phyloP scores from a whole-genome alignment of 106 monocot species.

The Apostasia ramifera region DNA sequence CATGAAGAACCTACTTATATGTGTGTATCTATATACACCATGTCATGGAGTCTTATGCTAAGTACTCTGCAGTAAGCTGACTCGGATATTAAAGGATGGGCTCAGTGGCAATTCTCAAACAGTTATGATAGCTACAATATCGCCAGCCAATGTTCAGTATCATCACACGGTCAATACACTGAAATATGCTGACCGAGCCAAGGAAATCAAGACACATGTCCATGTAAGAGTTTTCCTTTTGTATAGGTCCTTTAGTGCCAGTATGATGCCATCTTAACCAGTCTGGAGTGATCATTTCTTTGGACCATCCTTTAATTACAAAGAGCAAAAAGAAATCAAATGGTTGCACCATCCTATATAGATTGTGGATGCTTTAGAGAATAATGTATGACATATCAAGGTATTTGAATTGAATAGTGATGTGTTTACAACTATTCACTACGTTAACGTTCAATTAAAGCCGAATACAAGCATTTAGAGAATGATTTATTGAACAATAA shows the following conservation, averaged over 20 bases:
- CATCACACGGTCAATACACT: slow-evolving; percentile 94
- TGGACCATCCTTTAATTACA: neutral
- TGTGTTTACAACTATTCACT: too few species aligned
- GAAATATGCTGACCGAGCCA: slow-evolving; percentile 98
- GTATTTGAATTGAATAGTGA: too few species aligned
- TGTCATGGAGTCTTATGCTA: slow-evolving; percentile 2
- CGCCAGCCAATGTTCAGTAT: slow-evolving; percentile 92
- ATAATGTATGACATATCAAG: too few species aligned
- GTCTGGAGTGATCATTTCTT: neutral
- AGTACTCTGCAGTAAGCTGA: slow-evolving; percentile 64
- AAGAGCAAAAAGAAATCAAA: neutral
- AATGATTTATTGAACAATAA: too few species aligned
- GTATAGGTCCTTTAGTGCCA: too few species aligned
- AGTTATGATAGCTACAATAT: slow-evolving; percentile 96
- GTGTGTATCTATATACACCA: neutral
- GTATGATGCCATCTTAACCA: neutral
- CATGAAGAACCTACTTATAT: too few species aligned
- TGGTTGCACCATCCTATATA: too few species aligned
- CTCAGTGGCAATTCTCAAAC: slow-evolving; percentile 97
- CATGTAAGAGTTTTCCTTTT: slow-evolving; percentile 42
- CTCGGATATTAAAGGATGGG: slow-evolving; percentile 96
- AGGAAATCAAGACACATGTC: slow-evolving; percentile 96
- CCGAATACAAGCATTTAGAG: too few species aligned
- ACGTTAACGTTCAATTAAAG: too few species aligned
- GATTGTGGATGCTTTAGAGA: too few species aligned